Evolutionary conservation across 2,329 filamentous ascomycete species (phyloP), one percentile per base, ranked within the genome.

Genomic region (Parasarocladium wereldwijsianum): DNA sequence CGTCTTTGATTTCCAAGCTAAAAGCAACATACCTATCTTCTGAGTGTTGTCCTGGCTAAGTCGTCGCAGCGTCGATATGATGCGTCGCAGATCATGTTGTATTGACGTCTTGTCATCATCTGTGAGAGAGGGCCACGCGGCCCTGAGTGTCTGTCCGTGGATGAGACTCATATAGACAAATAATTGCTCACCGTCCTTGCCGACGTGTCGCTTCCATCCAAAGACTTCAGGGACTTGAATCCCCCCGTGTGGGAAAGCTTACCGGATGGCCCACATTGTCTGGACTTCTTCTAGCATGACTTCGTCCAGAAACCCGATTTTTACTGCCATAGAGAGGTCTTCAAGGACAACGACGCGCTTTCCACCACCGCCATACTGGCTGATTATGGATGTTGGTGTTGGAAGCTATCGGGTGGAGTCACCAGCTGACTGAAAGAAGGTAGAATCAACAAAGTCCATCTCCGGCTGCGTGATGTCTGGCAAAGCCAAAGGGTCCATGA

Each of bases 161-260:
- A 31, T 25, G 5, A 31, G 21, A 24, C 29, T 31, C 29, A 31
- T 31, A 13, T 31, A 31, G 20, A 31, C 15, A 17, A 31, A 31
- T 12, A 25, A 10, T 11, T 16, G 16, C 15, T 32, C 30, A 21
- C 30, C 24, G 12, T 31, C 7, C 17, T n/a, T 13, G 11, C 23
- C 30, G 16, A 6, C 5, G 18, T 32, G 24, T 14, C 24, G 22
- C 13, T 24, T 26, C 24, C 30, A 32, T 14, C 30, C 30, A 26
- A 32, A 32, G 13, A 32, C 23, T 15, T 32, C 24, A 16, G 30
- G 30, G 17, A 26, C 30, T 19, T 24, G 22, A n/a, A 32, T 26
- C 30, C 26, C 30, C 8, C 24, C 17, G n/a, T 26, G 6, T 13
- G 23, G 22, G 17, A 32, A 32, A 8, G 23, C 23, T 12, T 26